Evolutionary conservation across 495 filamentous ascomycete species (phyloP).

Genomic region (Lepidopterella palustris): DNA sequence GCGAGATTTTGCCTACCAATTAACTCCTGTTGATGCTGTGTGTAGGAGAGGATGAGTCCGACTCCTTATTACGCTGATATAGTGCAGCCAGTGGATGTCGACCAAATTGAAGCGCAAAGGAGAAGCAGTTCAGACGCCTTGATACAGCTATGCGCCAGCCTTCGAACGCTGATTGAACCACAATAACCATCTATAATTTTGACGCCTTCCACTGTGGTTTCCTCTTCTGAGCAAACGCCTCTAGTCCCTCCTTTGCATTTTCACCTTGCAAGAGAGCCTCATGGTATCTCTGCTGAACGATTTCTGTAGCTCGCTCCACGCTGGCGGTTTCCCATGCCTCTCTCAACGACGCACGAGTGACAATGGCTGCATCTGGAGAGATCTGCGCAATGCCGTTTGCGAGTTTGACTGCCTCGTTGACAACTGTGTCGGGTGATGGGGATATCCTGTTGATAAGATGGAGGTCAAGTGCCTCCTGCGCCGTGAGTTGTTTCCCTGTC

Average conservation of each 20-base stretch:
- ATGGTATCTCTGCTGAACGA: slow-evolving; percentile 24
- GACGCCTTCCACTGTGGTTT: slow-evolving; percentile 28
- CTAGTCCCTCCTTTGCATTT: slow-evolving; percentile 29
- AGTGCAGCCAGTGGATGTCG: no score
- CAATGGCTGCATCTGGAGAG: slow-evolving; percentile 29
- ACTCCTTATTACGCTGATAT: no score
- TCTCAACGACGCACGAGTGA: slow-evolving; percentile 28
- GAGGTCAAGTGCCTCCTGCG: slow-evolving; percentile 25
- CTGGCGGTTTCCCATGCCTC: slow-evolving; percentile 29
- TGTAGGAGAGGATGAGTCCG: no score
- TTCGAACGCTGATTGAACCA: not conserved
- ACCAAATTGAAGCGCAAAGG: no score
- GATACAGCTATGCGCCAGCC: no score
- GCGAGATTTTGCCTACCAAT: no score
- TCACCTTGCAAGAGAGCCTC: slow-evolving; percentile 21
- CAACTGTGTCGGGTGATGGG: slow-evolving; percentile 19
- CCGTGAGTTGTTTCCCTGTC: slow-evolving; percentile 23
- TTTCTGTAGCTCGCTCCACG: slow-evolving; percentile 29
- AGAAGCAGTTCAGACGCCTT: no score
- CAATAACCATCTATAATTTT: slow-evolving; percentile 25
- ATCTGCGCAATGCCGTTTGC: slow-evolving; percentile 26
- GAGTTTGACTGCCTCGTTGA: slow-evolving; percentile 29
- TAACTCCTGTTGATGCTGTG: no score
- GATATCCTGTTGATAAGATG: slow-evolving; percentile 30
- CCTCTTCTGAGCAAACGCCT: slow-evolving; percentile 31